These are phyloP conservation scores for Amaranthus cruentus DNA, from an alignment of 148 eudicot species.

Conservation along the genomic window DNA sequence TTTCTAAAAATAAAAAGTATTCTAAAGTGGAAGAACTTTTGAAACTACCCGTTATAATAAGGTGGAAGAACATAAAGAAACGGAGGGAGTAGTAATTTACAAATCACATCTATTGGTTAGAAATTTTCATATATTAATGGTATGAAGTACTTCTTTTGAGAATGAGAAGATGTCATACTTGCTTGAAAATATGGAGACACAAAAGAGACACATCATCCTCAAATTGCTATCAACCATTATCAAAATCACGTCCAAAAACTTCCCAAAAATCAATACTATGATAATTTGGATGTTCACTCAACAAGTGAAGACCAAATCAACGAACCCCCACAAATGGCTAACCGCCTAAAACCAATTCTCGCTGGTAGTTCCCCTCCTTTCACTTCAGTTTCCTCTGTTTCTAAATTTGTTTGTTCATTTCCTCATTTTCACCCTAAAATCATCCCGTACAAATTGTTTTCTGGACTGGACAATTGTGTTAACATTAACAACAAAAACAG, in stretches of 20 bases:
- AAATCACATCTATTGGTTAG: too few species aligned
- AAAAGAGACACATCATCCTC: background rate
- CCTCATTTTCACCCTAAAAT: constrained; percentile 9
- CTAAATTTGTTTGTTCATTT: constrained; percentile 1
- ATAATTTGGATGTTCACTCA: background rate
- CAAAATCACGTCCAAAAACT: background rate
- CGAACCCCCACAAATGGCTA: constrained; percentile 22
- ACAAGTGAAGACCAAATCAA: background rate
- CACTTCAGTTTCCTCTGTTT: constrained; percentile 4
- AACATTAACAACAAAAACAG: background rate
- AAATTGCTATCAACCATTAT: background rate
- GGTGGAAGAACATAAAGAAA: too few species aligned
- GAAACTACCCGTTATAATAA: too few species aligned
- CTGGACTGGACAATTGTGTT: constrained; percentile 1
- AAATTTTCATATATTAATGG: too few species aligned
- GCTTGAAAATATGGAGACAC: background rate
- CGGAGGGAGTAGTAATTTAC: too few species aligned
- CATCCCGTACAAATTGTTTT: constrained; percentile 21
- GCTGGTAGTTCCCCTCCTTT: constrained; percentile 15
- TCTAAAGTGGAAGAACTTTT: too few species aligned
- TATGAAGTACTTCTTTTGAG: too few species aligned
- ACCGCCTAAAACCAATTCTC: constrained; percentile 29
- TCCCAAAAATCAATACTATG: too few species aligned
- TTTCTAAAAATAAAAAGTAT: too few species aligned
- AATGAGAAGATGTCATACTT: too few species aligned